Evolutionary conservation across 2,329 filamentous ascomycete genomes (phyloP).

Genomic region (Calonectria crousiana): DNA sequence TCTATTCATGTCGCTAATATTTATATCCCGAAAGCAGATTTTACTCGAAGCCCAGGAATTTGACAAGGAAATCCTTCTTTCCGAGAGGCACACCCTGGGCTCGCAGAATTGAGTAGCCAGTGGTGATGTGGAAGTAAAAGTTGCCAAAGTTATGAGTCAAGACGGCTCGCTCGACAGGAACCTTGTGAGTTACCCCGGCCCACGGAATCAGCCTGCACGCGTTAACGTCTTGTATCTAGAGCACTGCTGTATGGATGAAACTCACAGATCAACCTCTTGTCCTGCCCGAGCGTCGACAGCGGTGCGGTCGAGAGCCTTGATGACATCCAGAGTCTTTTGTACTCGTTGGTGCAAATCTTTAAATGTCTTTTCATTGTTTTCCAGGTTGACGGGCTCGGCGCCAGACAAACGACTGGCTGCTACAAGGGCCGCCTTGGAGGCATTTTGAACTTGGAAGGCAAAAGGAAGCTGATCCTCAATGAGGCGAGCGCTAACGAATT

Average conservation of each 20-base stretch:
- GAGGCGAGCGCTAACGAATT: slow-evolving; percentile 28
- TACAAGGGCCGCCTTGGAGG: slow-evolving; percentile 28
- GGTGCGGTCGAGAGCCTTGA: slow-evolving; percentile 25
- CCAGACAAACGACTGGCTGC: slow-evolving; percentile 33
- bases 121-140: slow-evolving; percentile 37
- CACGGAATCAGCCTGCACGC: background rate
- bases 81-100: slow-evolving; percentile 35
- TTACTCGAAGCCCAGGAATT: slow-evolving; percentile 21
- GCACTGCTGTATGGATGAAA: background rate
- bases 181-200: slow-evolving; percentile 25
- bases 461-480: slow-evolving; percentile 36
- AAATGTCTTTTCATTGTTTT: slow-evolving; percentile 29
- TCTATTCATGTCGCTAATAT: background rate
- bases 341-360: slow-evolving; percentile 30
- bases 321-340: slow-evolving; percentile 28
- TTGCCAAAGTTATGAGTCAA: slow-evolving; percentile 30
- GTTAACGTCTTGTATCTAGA: background rate
- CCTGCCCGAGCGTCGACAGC: slow-evolving; percentile 31
- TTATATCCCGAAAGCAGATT: background rate
- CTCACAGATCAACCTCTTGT: slow-evolving; percentile 26
- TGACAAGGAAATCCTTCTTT: slow-evolving; percentile 31
- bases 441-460: slow-evolving; percentile 36
- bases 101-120: slow-evolving; percentile 32
- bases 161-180: slow-evolving; percentile 27
- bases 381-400: slow-evolving; percentile 19